A percentile compares a stretch with the other conserved stretches of the same genome.
Conservation (phyloP, 2,329 filamentous ascomycete genomes). For the Proliferodiscus dingleyae region DNA sequence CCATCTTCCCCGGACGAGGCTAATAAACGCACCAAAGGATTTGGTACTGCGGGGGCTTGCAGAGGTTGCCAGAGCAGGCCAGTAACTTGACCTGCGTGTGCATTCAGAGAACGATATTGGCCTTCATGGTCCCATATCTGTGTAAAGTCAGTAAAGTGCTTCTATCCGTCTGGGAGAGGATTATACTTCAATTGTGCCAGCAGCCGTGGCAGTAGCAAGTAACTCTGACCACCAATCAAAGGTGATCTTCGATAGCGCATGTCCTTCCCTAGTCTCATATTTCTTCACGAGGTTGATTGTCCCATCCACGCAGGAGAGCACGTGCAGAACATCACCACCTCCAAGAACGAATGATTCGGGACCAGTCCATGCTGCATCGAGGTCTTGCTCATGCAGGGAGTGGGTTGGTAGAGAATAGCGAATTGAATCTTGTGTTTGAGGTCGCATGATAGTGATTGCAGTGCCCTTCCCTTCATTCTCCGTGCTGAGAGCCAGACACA, state of each 20-base stretch:
- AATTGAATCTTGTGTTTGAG: slow-evolving; percentile 22
- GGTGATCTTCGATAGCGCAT: slow-evolving; percentile 50
- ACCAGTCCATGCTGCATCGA: slow-evolving; percentile 57
- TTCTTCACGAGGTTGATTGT: slow-evolving; percentile 43
- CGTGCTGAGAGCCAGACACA: slow-evolving; percentile 54
- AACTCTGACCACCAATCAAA: slow-evolving; percentile 51
- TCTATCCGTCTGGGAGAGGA: background rate
- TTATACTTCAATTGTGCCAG: slow-evolving; percentile 56
- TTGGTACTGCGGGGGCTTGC: slow-evolving; percentile 38
- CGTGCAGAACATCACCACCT: slow-evolving; percentile 50
- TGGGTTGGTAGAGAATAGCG: slow-evolving; percentile 47
- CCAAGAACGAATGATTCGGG: slow-evolving; percentile 55
- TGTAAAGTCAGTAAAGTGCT: slow-evolving; percentile 28
- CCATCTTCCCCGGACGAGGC: slow-evolving; percentile 60
- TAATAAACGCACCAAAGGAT: slow-evolving; percentile 40
- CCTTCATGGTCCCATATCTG: slow-evolving; percentile 40
- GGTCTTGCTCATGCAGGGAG: slow-evolving; percentile 44
- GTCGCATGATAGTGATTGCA: slow-evolving; percentile 49
- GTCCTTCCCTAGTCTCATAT: slow-evolving; percentile 49
- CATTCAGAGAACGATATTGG: slow-evolving; percentile 50
- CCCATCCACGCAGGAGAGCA: slow-evolving; percentile 43
- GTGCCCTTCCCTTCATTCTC: slow-evolving; percentile 48
- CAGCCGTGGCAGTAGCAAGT: slow-evolving; percentile 55
- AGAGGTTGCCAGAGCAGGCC: slow-evolving; percentile 58
- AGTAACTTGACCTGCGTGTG: slow-evolving; percentile 55